Evolutionary conservation across 2,329 filamentous ascomycete species (phyloP).

Genomic region (Teratosphaeria destructans): DNA sequence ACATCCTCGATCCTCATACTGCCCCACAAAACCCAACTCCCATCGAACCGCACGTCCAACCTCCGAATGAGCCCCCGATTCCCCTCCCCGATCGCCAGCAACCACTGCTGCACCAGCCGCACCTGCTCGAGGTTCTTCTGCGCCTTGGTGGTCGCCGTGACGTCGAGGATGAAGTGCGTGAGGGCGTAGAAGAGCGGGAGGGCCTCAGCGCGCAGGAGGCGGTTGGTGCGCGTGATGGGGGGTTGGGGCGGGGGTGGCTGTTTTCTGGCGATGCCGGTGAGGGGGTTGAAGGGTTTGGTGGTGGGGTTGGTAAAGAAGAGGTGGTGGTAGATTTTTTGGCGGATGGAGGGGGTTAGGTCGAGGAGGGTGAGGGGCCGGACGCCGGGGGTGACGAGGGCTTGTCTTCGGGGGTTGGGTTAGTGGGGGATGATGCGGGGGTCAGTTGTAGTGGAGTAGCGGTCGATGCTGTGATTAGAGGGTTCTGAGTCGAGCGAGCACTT

Average conservation of each 20-base stretch:
- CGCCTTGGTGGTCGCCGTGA: not conserved
- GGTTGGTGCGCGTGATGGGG: not conserved
- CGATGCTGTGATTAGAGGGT: too few species aligned
- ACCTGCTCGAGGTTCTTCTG: not conserved
- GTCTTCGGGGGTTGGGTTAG: not conserved
- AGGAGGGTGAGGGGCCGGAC: not conserved
- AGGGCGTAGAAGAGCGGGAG: not conserved
- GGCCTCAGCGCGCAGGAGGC: not conserved
- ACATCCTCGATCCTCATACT: not conserved
- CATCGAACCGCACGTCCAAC: not conserved
- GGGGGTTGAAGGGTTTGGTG: not conserved
- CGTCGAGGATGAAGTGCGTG: not conserved
- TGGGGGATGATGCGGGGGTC: not conserved
- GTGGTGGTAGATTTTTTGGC: not conserved
- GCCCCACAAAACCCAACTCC: not conserved
- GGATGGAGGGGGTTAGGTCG: not conserved
- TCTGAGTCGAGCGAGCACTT: too few species aligned
- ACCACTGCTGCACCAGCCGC: not conserved
- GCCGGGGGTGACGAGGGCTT: not conserved
- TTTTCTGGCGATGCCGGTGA: not conserved
- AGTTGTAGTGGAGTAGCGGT: too few species aligned
- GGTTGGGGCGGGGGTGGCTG: not conserved
- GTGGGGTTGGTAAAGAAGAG: not conserved
- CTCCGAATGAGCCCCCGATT: not conserved
- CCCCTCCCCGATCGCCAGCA: not conserved